Conservation (phyloP, 73 alveolate genomes). For the Effrenium voratum region DNA sequence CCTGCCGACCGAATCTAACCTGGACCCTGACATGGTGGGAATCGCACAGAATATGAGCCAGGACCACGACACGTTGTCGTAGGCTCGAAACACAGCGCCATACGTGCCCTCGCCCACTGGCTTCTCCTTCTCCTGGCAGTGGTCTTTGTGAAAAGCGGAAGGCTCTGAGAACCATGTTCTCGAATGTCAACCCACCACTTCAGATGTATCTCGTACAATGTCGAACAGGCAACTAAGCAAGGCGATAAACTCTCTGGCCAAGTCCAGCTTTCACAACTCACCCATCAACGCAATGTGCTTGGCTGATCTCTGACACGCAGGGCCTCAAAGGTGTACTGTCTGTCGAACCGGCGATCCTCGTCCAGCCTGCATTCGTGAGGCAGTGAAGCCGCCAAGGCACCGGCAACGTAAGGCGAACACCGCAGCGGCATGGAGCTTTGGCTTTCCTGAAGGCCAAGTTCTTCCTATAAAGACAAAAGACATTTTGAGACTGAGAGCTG, state of each 20-base stretch:
- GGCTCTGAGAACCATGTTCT: too few species aligned
- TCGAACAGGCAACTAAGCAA: too few species aligned
- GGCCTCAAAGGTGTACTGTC: constrained; percentile 74
- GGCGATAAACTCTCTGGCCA: too few species aligned
- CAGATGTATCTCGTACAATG: too few species aligned
- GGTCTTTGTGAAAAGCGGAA: too few species aligned
- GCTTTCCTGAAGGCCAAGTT: neutral
- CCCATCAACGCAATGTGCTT: too few species aligned
- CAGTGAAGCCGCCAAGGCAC: neutral
- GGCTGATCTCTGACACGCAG: too few species aligned
- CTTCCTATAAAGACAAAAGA: neutral
- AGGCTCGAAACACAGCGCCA: constrained; percentile 98
- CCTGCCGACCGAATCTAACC: neutral
- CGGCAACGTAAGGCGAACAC: neutral
- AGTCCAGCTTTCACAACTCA: too few species aligned
- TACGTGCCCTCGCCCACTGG: constrained; percentile 98
- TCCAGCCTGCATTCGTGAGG: constrained; percentile 58
- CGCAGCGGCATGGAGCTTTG: neutral
- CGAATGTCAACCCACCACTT: too few species aligned
- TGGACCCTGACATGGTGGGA: neutral
- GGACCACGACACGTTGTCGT: constrained; percentile 60
- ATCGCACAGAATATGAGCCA: constrained; percentile 28
- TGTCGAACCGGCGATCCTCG: constrained; percentile 88
- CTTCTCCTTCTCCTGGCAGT: constrained; percentile 70
- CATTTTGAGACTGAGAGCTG: neutral